These are phyloP conservation scores for Cladophialophora chaetospira DNA, from an alignment of 2,329 filamentous ascomycete species.

Conservation along the genomic window DNA sequence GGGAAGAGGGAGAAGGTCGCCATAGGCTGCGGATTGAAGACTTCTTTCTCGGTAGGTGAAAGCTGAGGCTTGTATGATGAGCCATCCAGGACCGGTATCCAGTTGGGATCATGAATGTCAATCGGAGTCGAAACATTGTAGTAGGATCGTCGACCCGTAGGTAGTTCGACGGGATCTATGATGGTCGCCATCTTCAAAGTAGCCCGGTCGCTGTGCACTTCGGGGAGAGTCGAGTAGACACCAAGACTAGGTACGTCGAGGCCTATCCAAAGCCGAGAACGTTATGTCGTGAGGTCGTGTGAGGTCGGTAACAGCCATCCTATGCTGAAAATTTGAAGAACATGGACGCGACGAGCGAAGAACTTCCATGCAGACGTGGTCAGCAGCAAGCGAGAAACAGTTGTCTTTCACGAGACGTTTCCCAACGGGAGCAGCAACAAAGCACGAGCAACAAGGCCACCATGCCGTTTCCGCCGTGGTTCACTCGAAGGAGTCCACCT, in stretches of 20 bases:
- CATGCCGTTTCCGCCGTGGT: slow-evolving; percentile 4
- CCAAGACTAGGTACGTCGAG: not conserved
- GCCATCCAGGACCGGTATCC: slow-evolving; percentile 30
- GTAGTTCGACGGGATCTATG: slow-evolving; percentile 28
- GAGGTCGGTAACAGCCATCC: not conserved
- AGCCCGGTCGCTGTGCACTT: not conserved
- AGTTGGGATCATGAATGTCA: slow-evolving; percentile 34
- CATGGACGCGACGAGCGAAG: not conserved
- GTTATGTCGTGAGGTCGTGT: not conserved
- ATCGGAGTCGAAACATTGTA: slow-evolving; percentile 19
- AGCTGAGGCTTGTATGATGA: slow-evolving; percentile 19
- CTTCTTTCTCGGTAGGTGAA: slow-evolving; percentile 26
- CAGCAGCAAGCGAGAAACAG: slow-evolving; percentile 7
- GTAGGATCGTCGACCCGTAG: slow-evolving; percentile 29
- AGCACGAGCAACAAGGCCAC: not conserved
- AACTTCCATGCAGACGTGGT: not conserved
- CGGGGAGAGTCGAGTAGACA: not conserved
- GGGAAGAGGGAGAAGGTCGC: slow-evolving; percentile 28
- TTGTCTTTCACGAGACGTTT: not conserved
- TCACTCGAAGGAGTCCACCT: not conserved
- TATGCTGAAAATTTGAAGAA: not conserved
- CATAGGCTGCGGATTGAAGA: slow-evolving; percentile 11
- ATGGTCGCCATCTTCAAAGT: slow-evolving; percentile 23
- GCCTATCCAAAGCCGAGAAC: not conserved
- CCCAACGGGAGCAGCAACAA: not conserved